phyloP scores from a whole-genome alignment of 257 asterid genomes.

The Mentha longifolia region DNA sequence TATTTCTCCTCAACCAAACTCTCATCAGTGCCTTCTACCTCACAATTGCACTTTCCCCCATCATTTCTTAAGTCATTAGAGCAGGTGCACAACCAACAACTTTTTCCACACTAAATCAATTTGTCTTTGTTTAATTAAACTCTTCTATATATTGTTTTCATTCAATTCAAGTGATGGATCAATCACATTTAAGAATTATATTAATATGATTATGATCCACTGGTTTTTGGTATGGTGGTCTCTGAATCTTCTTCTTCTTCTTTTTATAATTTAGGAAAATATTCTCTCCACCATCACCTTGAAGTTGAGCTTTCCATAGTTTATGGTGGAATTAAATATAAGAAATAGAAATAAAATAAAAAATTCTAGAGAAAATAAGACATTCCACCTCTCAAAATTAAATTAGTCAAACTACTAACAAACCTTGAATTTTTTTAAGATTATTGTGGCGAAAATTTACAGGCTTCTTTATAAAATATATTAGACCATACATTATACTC shows the following conservation, averaged over 20 bases:
- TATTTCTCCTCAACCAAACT: constrained; percentile 35
- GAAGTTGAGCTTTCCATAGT: background rate
- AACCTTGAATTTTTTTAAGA: no score
- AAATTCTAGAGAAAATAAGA: no score
- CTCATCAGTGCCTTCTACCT: constrained; percentile 28
- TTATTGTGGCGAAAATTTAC: no score
- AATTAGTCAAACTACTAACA: no score
- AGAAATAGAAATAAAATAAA: no score
- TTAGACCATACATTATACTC: no score
- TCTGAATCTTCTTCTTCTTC: background rate
- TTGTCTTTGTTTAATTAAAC: background rate
- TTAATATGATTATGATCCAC: background rate
- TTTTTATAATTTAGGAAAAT: background rate
- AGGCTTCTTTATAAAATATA: no score
- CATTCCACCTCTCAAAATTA: no score
- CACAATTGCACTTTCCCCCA: constrained; percentile 24
- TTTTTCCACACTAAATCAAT: constrained; percentile 3
- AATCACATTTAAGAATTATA: background rate
- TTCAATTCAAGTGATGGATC: background rate
- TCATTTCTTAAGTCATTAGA: constrained; percentile 30
- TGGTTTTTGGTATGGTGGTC: background rate
- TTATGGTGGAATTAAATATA: background rate
- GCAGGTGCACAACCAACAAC: constrained; percentile 28
- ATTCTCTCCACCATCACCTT: background rate
- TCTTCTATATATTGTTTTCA: background rate